Conservation (phyloP, 2,329 filamentous ascomycete genomes). For the Penicillium hesseltinei region DNA sequence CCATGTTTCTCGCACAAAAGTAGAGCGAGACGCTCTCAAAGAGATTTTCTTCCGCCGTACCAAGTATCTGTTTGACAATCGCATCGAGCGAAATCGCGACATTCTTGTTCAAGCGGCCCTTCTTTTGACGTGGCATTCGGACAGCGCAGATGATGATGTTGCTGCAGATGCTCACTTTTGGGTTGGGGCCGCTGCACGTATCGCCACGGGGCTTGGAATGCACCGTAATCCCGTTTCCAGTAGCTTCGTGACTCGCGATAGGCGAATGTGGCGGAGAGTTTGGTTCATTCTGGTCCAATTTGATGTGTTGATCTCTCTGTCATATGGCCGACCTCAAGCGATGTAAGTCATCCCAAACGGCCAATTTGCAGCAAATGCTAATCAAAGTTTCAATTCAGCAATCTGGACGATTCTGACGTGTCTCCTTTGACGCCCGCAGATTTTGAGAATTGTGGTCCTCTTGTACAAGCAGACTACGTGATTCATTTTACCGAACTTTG, state of each 20-base stretch:
- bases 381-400: slow-evolving; percentile 25
- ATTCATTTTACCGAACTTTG: slow-evolving; percentile 53
- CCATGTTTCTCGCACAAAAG: slow-evolving; percentile 46
- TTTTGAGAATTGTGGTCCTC: slow-evolving; percentile 48
- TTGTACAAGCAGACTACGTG: slow-evolving; percentile 46
- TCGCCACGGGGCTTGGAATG: slow-evolving; percentile 56
- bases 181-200: slow-evolving; percentile 54
- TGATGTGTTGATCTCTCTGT: slow-evolving; percentile 45
- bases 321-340: slow-evolving; percentile 53
- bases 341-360: slow-evolving; percentile 37
- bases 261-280: slow-evolving; percentile 45
- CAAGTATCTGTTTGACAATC: slow-evolving; percentile 54
- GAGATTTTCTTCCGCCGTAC: slow-evolving; percentile 53
- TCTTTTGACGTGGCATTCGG: slow-evolving; percentile 56
- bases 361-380: background rate
- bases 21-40: slow-evolving; percentile 47
- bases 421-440: slow-evolving; percentile 45
- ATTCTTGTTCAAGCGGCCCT: slow-evolving; percentile 56
- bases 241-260: slow-evolving; percentile 42
- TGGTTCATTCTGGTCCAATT: slow-evolving; percentile 48
- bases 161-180: slow-evolving; percentile 54
- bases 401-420: slow-evolving; percentile 54
- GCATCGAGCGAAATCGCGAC: slow-evolving; percentile 55
- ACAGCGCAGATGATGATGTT: slow-evolving; percentile 54
- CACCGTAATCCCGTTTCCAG: slow-evolving; percentile 46